phyloP scores from a whole-genome alignment of 2,329 filamentous ascomycete genomes.

The Calonectria montana region DNA sequence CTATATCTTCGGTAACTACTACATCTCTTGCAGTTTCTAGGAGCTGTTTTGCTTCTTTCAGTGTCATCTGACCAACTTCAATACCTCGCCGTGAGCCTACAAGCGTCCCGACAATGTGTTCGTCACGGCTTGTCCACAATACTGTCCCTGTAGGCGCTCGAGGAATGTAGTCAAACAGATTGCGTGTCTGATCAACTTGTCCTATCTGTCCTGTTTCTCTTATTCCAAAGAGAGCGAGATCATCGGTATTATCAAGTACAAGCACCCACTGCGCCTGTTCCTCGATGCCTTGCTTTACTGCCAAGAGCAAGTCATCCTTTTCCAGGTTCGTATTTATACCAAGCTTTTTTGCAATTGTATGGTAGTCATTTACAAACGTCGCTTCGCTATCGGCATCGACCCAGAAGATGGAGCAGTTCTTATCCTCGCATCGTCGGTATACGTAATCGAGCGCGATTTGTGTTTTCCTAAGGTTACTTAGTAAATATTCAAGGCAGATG shows the following conservation, averaged over 20 bases:
- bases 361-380: constrained; percentile 53
- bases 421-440: constrained; percentile 44
- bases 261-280: constrained; percentile 51
- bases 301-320: constrained; percentile 69
- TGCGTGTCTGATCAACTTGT: not conserved
- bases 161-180: not conserved
- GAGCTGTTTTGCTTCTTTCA: constrained; percentile 27
- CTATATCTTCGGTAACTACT: not conserved
- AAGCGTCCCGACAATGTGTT: constrained; percentile 41
- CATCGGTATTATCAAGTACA: constrained; percentile 57
- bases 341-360: constrained; percentile 47
- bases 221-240: constrained; percentile 1
- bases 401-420: constrained; percentile 57
- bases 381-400: constrained; percentile 52
- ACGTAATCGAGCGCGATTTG: constrained; percentile 28
- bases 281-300: constrained; percentile 59
- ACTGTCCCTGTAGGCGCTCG: constrained; percentile 35
- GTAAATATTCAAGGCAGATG: not conserved
- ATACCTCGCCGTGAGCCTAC: constrained; percentile 37
- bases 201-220: too few relatives aligned
- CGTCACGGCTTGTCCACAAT: constrained; percentile 48
- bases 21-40: not conserved
- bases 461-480: constrained; percentile 27
- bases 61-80: constrained; percentile 37
- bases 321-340: constrained; percentile 50